Conservation (phyloP, 1,284 basidiomycete genomes). For the Anthracocystis setariae region DNA sequence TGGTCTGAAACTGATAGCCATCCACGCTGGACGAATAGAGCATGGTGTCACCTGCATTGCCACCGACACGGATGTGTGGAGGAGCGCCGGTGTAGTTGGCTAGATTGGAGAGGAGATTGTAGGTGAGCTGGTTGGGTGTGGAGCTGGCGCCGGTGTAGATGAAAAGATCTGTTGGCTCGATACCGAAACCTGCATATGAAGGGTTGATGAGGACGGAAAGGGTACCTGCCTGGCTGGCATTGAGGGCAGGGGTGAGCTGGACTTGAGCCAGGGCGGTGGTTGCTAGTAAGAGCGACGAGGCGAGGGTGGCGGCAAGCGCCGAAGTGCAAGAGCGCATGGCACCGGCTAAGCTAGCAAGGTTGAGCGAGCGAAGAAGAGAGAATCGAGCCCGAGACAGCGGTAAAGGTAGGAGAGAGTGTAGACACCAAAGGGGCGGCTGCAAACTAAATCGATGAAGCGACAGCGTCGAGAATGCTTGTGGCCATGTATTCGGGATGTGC, state of each 20-base stretch:
- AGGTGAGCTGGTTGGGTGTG: conserved; percentile 46
- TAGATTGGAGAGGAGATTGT: conserved; percentile 51
- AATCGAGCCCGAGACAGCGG: neutral
- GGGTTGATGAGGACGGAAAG: conserved; percentile 50
- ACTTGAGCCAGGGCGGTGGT: conserved; percentile 12
- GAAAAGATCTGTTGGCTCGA: conserved; percentile 55
- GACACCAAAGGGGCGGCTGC: too few species aligned
- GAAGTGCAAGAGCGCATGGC: conserved; percentile 24
- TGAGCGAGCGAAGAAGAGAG: neutral
- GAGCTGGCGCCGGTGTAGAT: conserved; percentile 45
- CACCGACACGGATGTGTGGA: conserved; percentile 54
- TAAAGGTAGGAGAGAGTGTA: neutral
- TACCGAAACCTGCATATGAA: conserved; percentile 56
- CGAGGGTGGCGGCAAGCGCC: conserved; percentile 37
- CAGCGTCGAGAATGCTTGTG: neutral
- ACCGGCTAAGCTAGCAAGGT: neutral
- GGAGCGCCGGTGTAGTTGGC: conserved; percentile 54
- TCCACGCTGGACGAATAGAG: conserved; percentile 33
- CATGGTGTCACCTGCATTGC: conserved; percentile 55
- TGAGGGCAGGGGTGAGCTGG: conserved; percentile 30
- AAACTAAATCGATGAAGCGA: neutral
- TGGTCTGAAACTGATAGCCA: conserved; percentile 19
- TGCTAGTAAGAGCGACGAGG: conserved; percentile 25
- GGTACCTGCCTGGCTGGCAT: conserved; percentile 20
- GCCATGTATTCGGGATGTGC: neutral